Evolutionary conservation across 768 basidiomycete genomes (phyloP), one percentile per base, ranked within the genome.

Genomic region (Lactarius vividus): DNA sequence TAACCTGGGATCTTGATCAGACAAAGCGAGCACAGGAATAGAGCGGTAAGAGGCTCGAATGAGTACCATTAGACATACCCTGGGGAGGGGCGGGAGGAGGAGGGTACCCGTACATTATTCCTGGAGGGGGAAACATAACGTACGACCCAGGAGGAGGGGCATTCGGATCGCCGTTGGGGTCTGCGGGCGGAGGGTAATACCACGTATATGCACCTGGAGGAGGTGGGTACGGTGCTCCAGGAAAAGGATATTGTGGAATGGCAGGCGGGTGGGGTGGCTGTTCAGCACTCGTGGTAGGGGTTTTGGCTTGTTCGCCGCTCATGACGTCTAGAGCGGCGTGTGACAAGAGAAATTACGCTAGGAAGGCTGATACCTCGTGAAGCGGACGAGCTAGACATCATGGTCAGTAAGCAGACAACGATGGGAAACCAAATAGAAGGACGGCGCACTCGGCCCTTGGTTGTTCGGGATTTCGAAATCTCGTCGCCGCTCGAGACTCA

Each of bases 61-160:
- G 44, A 46, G 1, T 49, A 31, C 37, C 11, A 57, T n/a, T 3
- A 9, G 7, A 59, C 61, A 31, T 31, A 66, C 70, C 68, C 61
- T 70, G 69, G 31, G 68, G 15, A 29, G 70, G 70, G 9, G 68
- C 49, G 35, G 69, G 71, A 11, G 72, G 69, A 0, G 72, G 71
- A 13, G 72, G 69, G 29, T 73, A 73, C 26, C 69, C 70, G 26
- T 73, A 73, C 61, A 69, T 69, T 37, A 70, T 57, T 37, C 70
- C 68, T 2, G 70, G 70, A 46, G 64, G 70, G 4, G 64, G 64
- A 31, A 63, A 69, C 68, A 70, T 69, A 37, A 69, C 64, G 29
- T 65, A 69, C 31, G 68, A 54, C 1, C 42, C 61, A 4, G 69
- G 62, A 39, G 68, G 70, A 1, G 64, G 61, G 6, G 58, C 68